Base-by-base conservation (phyloP, 768 basidiomycete species). In the Dioszegia hungarica region DNA sequence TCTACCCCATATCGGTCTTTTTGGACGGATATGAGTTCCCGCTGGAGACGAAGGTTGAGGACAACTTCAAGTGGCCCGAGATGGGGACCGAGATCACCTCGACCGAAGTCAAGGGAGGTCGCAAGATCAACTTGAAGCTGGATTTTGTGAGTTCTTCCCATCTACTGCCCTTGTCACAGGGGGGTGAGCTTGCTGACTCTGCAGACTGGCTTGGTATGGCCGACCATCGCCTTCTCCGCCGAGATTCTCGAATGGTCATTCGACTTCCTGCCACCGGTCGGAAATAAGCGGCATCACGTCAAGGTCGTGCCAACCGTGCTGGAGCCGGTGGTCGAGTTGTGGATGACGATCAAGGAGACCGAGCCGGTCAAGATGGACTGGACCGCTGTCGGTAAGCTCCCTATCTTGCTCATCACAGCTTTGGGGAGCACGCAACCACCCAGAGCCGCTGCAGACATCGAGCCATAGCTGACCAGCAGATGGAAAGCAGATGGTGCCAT, bases 301-400 rank as follows among this genome's bases (percentile, higher is more conserved):
- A 95, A 91, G 71, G 90, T 93, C 73, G 90, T 84, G 0, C 90
- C 91, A 2, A 90, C 88, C 74, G 90, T 89, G 10, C 83, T 89
- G 55, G 79, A 80, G 0, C 93, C 89, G 83, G 78, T 81, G 0
- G 77, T 95, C 38, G 82, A 89, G 61, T 79, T 97, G 59, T 82
- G 85, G 3, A 46, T 74, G 47, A 64, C 59, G 14, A 47, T 67
- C 15, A 48, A 45, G 43, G 61, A 68, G 14, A 49, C 37, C 6
- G 57, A 65, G 8, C 67, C 62, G 29, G 75, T 91, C 38, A 69
- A 73, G 44, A 78, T 95, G 36, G 84, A 90, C 73, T 95, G 86
- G 68, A 81, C 88, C 11, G 89, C 89, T 0, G 80, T 95, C 34
- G 85, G 89, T 75, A 86, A 89, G 79, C 85, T 82, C 87, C 89